Evolutionary conservation across 495 filamentous ascomycete genomes (phyloP).

Genomic region (Astrothelium subdiscretum): DNA sequence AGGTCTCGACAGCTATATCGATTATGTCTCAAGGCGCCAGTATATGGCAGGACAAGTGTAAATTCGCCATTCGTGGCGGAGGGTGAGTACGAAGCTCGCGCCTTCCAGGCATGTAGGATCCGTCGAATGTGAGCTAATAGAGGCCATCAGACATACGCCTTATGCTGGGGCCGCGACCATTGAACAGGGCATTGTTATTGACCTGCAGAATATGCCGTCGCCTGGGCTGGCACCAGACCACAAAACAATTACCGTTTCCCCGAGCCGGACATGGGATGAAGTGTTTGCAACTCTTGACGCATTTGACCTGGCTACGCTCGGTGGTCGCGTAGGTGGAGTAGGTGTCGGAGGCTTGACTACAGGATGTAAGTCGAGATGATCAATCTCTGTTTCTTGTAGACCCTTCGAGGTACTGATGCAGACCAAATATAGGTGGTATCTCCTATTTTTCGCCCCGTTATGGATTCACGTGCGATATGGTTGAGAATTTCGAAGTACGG

Average conservation of each 20-base stretch:
- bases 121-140: not conserved
- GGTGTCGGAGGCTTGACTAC: constrained; percentile 32
- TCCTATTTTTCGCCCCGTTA: constrained; percentile 12
- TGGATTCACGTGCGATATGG: constrained; percentile 29
- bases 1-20: not conserved
- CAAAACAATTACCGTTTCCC: constrained; percentile 4
- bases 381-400: not conserved
- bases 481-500: constrained; percentile 21
- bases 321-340: constrained; percentile 36
- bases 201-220: not conserved
- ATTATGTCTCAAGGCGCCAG: not conserved
- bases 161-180: constrained; percentile 10
- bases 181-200: constrained; percentile 10
- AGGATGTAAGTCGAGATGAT: constrained; percentile 25
- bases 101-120: not conserved
- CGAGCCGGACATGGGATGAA: constrained; percentile 15
- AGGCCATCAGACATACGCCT: constrained; percentile 2
- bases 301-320: constrained; percentile 35
- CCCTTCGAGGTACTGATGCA: not conserved
- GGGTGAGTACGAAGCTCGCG: not conserved
- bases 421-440: constrained; percentile 8
- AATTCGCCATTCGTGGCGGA: constrained; percentile 7
- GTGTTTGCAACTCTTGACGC: constrained; percentile 38
- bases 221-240: constrained; percentile 1
- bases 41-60: constrained; percentile 4